phyloP scores from a whole-genome alignment of 1,284 basidiomycete species.

The Puccinia horiana region DNA sequence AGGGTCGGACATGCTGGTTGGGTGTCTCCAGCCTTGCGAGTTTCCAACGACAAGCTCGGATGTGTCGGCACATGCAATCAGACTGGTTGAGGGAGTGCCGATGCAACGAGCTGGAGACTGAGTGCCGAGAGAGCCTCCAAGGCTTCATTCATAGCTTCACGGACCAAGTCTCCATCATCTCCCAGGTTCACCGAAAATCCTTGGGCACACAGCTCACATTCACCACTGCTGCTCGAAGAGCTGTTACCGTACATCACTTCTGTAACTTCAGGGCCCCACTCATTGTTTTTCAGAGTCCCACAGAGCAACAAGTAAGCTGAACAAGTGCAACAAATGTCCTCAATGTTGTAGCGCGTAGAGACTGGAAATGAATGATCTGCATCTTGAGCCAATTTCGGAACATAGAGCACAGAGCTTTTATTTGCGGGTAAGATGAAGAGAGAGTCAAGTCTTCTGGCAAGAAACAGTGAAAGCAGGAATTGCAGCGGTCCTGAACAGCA shows the following conservation, averaged over 20 bases:
- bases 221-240: neutral
- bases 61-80: conserved; percentile 3
- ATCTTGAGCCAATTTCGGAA: conserved; percentile 37
- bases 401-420: conserved; percentile 17
- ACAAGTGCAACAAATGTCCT: conserved; percentile 32
- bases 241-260: conserved; percentile 13
- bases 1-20: conserved; percentile 10
- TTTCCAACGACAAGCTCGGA: neutral
- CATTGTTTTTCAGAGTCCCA: neutral
- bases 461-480: conserved; percentile 41
- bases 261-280: conserved; percentile 26
- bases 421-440: conserved; percentile 10
- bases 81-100: conserved; percentile 23
- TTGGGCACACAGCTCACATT: conserved; percentile 27
- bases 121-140: conserved; percentile 43
- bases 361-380: conserved; percentile 30
- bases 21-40: neutral
- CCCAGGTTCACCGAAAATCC: conserved; percentile 30
- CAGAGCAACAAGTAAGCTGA: neutral
- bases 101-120: conserved; percentile 34
- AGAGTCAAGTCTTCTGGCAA: conserved; percentile 29
- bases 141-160: conserved; percentile 46
- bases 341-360: conserved; percentile 35
- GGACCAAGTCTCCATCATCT: conserved; percentile 36
- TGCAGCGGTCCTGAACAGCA: conserved; percentile 30